These are phyloP conservation scores for Dillenia suffruticosa DNA, from an alignment of 164 flowering plant genomes.

Conservation along the genomic window DNA sequence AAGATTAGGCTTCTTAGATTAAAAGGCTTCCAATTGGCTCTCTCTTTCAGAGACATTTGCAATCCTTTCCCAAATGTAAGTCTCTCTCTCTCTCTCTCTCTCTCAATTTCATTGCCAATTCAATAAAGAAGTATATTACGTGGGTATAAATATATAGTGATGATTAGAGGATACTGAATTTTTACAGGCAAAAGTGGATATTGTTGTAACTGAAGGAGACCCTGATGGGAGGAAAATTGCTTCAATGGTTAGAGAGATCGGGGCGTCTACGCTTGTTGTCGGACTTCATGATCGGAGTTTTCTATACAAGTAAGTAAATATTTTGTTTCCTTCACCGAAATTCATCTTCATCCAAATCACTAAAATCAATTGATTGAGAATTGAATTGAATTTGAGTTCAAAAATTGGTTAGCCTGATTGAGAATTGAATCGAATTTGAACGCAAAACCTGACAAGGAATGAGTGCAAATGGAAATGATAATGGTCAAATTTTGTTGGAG, in stretches of 20 bases:
- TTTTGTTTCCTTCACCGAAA: no score
- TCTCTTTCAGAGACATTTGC: conserved; percentile 81
- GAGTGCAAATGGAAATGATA: no score
- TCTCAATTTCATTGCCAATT: background rate
- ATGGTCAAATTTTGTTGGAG: no score
- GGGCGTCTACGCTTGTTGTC: conserved; percentile 67
- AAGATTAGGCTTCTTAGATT: conserved; percentile 50
- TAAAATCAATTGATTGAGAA: background rate
- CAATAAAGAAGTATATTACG: background rate
- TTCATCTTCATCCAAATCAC: background rate
- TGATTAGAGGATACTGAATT: no score
- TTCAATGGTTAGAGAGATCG: conserved; percentile 57
- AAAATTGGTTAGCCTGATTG: background rate
- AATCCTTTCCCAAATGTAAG: conserved; percentile 48
- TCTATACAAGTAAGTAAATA: conserved; percentile 58
- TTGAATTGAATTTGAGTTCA: background rate
- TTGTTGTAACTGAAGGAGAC: conserved; percentile 79
- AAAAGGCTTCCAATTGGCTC: conserved; percentile 77
- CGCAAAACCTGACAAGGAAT: no score
- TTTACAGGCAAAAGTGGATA: conserved; percentile 79
- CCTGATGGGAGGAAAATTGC: conserved; percentile 47
- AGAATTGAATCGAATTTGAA: background rate
- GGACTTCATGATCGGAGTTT: conserved; percentile 91
- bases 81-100: background rate
- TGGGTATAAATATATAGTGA: background rate